Evolutionary conservation across 495 filamentous ascomycete genomes (phyloP).

Genomic region (Penicillium roqueforti): DNA sequence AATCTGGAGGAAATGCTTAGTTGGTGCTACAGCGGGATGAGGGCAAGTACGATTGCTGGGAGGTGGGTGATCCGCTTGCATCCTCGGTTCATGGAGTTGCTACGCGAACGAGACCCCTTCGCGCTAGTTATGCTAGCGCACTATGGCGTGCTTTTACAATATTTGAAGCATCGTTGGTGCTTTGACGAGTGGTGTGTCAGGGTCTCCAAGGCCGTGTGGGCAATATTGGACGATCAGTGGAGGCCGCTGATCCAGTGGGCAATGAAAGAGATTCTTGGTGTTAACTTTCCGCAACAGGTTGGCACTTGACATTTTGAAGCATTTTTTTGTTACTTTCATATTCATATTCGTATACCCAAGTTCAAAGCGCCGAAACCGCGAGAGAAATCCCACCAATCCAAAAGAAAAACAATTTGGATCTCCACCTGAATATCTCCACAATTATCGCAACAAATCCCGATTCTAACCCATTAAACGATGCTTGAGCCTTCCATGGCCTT

Average conservation of each 20-base stretch:
- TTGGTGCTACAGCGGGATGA: slow-evolving; percentile 26
- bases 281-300: slow-evolving; percentile 21
- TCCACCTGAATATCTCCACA: not conserved
- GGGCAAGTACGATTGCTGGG: slow-evolving; percentile 24
- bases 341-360: slow-evolving; percentile 2
- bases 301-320: not conserved
- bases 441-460: not conserved
- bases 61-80: slow-evolving; percentile 50
- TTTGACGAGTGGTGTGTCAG: slow-evolving; percentile 43
- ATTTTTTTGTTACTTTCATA: not conserved
- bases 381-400: not conserved
- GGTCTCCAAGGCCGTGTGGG: slow-evolving; percentile 36
- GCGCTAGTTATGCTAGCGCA: slow-evolving; percentile 49
- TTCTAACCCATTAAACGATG: not conserved
- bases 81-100: slow-evolving; percentile 45
- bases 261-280: slow-evolving; percentile 35
- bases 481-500: slow-evolving; percentile 7
- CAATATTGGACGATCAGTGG: slow-evolving; percentile 35
- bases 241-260: slow-evolving; percentile 33
- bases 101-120: slow-evolving; percentile 50
- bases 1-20: slow-evolving; percentile 32
- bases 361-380: not conserved
- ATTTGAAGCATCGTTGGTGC: slow-evolving; percentile 43
- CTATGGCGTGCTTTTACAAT: slow-evolving; percentile 44
- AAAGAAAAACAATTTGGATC: not conserved